Evolutionary conservation across 1,284 basidiomycete species (phyloP), one percentile per base, ranked within the genome.

Genomic region (Cutaneotrichosporon daszewskae): DNA sequence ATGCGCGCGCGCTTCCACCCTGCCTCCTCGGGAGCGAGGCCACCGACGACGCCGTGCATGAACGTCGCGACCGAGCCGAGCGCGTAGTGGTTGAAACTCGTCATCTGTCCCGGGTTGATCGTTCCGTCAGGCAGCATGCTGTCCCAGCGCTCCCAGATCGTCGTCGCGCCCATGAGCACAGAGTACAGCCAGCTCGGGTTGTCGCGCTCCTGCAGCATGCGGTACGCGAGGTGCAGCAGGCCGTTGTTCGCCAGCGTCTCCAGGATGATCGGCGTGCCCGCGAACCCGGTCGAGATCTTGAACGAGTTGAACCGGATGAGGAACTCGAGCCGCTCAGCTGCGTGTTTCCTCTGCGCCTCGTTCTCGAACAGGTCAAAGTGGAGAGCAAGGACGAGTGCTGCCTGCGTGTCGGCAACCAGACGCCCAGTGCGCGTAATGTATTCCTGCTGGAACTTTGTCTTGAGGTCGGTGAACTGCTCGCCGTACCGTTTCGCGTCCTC

Each of bases 11-110:
- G 26, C 28, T 54, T 55, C 58, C 58, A 70, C 10, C 68, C 66
- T 1, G 58, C 50, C 7, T 37, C 23, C 18, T 53, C 20, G 1
- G 59, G 51, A 2, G 53, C 28, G 3, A 70, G 44, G 24, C 68
- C 68, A 12, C 60, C 68, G 17, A 68, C 49, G 14, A 36, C 44
- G 6, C 18, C 16, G 47, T 70, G 62, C 49, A 70, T 40, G 47
- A 67, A 68, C 3, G 41, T 27, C 0, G 63, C 64, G n/a, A 66
- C 64, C 4, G 60, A 38, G 3, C 68, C 68, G 9, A 70, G 51
- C 4, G 68, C 66, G 46, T 66, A 70, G 36, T 70, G 68, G 46
- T 70, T 70, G 53, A 70, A 67, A 0, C 53, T 57, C 0, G 68
- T 70, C 68, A 70, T 70, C 34, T 67, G 53, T n/a, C 47, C 47